Conservation (phyloP, 768 basidiomycete genomes). For the Rhodotorula kratochvilovae region DNA sequence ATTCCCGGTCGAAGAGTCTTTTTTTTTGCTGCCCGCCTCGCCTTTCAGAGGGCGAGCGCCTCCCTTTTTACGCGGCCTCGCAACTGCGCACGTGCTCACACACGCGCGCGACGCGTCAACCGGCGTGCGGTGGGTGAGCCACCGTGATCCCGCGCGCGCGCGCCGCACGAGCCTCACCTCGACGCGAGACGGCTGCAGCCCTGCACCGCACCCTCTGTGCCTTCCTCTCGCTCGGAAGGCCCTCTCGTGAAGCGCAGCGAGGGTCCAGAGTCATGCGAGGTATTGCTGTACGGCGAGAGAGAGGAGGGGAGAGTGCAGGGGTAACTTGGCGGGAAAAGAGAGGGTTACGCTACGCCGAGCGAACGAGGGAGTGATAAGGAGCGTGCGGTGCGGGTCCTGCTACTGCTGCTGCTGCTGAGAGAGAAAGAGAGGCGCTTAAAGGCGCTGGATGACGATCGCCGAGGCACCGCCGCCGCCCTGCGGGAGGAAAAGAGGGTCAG, state of each 20-base stretch:
- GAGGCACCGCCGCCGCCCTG: slow-evolving; percentile 84
- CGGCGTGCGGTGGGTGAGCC: too few relatives aligned
- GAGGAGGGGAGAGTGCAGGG: too few relatives aligned
- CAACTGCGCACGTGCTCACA: too few relatives aligned
- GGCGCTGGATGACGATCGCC: slow-evolving; percentile 78
- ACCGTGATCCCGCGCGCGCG: too few relatives aligned
- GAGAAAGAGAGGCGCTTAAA: slow-evolving; percentile 57
- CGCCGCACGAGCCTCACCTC: too few relatives aligned
- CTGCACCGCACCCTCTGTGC: too few relatives aligned
- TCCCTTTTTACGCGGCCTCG: too few relatives aligned
- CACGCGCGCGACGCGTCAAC: too few relatives aligned
- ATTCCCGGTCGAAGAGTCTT: slow-evolving; percentile 1
- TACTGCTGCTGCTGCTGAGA: background rate
- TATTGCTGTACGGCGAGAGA: background rate
- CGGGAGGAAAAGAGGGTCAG: slow-evolving; percentile 13
- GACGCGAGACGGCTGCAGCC: too few relatives aligned
- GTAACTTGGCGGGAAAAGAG: background rate
- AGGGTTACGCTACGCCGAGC: background rate
- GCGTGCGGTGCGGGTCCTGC: background rate
- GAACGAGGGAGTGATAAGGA: background rate
- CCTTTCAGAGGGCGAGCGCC: too few relatives aligned
- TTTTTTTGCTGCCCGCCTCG: background rate
- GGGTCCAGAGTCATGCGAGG: background rate
- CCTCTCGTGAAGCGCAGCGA: background rate
- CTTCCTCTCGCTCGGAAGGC: background rate